A percentile compares a stretch with the other conserved stretches of the same genome.
Evolutionary conservation across 2,329 filamentous ascomycete species (phyloP).

Genomic region (Xylaria sp.): DNA sequence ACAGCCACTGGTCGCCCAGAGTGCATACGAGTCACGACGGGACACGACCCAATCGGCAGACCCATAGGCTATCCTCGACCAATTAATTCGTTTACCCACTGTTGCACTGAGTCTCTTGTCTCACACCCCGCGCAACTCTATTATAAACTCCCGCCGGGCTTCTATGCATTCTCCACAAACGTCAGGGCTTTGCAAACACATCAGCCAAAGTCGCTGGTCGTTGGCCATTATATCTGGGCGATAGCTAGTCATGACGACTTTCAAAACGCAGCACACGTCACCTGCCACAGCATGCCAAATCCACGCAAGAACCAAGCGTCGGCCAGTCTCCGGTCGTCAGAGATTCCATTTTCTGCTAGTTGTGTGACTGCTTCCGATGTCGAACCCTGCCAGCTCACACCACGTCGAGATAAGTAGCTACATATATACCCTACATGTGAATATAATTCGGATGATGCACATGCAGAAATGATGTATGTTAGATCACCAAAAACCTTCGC

Average conservation of each 20-base stretch:
- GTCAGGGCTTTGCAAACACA: slow-evolving; percentile 19
- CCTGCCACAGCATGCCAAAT: slow-evolving; percentile 7
- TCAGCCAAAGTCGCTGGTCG: not conserved
- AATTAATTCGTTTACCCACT: slow-evolving; percentile 12
- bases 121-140: not conserved
- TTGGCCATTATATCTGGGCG: not conserved
- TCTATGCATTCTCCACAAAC: slow-evolving; percentile 15
- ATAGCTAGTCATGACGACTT: slow-evolving; percentile 16
- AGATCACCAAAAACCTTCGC: not conserved
- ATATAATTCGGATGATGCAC: not conserved
- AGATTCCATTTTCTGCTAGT: not conserved
- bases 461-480: not conserved
- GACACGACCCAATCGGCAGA: slow-evolving; percentile 20
- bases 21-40: slow-evolving; percentile 28
- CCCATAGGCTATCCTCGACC: slow-evolving; percentile 11
- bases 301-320: not conserved
- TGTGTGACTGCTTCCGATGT: not conserved
- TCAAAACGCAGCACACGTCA: slow-evolving; percentile 37
- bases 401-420: not conserved
- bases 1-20: not conserved
- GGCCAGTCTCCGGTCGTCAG: not conserved
- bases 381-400: not conserved
- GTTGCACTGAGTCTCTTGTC: not conserved
- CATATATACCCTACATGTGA: not conserved
- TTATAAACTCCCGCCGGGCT: not conserved